Evolutionary conservation across 2,329 filamentous ascomycete species (phyloP).

Genomic region (Chrysoporthe austroafricana): DNA sequence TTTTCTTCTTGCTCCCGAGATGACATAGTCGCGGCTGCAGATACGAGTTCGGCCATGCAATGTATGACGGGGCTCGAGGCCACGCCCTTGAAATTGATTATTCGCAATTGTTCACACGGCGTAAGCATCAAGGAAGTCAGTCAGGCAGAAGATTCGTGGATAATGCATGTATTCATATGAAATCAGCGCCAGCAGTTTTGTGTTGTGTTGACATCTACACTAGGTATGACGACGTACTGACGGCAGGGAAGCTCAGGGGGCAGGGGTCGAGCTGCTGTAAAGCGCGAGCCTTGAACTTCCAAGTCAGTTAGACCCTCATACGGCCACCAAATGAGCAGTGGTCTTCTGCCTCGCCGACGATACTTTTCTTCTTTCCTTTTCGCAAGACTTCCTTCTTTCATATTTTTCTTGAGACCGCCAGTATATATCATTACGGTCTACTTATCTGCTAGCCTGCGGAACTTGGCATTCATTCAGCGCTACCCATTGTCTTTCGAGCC

Average conservation of each 20-base stretch:
- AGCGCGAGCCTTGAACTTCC: not conserved
- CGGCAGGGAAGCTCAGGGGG: constrained; percentile 11
- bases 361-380: not conserved
- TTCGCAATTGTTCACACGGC: not conserved
- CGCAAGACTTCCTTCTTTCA: not conserved
- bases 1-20: not conserved
- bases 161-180: not conserved
- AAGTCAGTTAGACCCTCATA: not conserved
- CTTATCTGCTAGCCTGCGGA: not conserved
- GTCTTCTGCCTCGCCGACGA: not conserved
- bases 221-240: constrained; percentile 13
- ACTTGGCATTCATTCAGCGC: too few relatives aligned
- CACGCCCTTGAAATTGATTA: not conserved
- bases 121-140: not conserved
- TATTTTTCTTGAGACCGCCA: not conserved
- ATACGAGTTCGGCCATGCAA: not conserved
- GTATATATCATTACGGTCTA: not conserved
- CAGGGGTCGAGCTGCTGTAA: not conserved
- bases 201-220: too few relatives aligned
- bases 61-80: not conserved
- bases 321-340: not conserved
- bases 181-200: not conserved
- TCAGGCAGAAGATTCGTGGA: not conserved
- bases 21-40: not conserved
- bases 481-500: not conserved